Evolutionary conservation across 73 alveolate genomes (phyloP).

Genomic region (Paraurostyla sp.): DNA sequence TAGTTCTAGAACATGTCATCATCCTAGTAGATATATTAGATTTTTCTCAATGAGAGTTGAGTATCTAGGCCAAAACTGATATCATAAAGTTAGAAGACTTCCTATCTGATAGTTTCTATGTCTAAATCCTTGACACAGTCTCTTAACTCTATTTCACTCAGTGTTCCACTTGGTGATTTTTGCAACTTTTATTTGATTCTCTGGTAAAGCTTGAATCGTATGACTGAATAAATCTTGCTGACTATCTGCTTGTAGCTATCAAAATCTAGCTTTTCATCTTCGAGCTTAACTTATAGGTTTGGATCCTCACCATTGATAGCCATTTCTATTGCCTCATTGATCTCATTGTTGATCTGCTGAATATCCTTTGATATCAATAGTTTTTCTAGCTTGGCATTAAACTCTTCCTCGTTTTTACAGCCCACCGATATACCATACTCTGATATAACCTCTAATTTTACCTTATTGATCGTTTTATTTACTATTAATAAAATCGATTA

Average conservation of each 20-base stretch:
- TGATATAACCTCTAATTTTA: neutral
- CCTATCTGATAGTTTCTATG: slow-evolving; percentile 5
- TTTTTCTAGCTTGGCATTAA: neutral
- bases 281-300: neutral
- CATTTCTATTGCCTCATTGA: slow-evolving; percentile 9
- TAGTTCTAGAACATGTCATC: slow-evolving; percentile 31
- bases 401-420: slow-evolving; percentile 28
- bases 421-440: neutral
- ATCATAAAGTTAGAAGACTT: slow-evolving; percentile 15
- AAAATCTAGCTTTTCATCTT: slow-evolving; percentile 16
- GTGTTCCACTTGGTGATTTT: neutral
- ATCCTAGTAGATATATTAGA: neutral
- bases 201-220: slow-evolving; percentile 21
- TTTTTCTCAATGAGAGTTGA: slow-evolving; percentile 6
- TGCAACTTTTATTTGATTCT: neutral
- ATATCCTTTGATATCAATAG: neutral
- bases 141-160: neutral
- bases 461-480: slow-evolving; percentile 2
- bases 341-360: neutral
- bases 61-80: neutral
- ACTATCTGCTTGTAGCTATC: slow-evolving; percentile 30
- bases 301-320: slow-evolving; percentile 26
- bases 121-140: slow-evolving; percentile 15
- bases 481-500: no score
- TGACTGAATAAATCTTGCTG: neutral